Evolutionary conservation across 2,329 filamentous ascomycete genomes (phyloP), one percentile per base, ranked within the genome.

Genomic region (Fusarium euwallaceae): DNA sequence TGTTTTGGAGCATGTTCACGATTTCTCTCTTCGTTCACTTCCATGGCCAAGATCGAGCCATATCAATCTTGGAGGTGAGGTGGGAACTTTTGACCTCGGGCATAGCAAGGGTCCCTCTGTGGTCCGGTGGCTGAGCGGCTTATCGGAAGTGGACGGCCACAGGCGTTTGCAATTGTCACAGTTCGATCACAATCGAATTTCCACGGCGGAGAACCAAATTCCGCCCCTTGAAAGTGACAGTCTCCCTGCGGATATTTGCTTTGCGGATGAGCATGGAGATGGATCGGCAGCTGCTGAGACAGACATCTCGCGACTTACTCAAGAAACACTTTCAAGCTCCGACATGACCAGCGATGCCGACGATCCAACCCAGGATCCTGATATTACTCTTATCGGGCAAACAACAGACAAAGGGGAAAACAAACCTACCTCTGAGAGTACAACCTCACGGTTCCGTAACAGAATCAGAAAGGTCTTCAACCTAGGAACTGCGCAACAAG

Each of bases 1-100:
- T 24, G 55, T 59, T 20, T 24, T 59, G 22, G 34, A 39, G 17
- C 55, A 59, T 14, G 22, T 59, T 17, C 55, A 59, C 4, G 55
- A 59, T 12, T 59, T 59, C 22, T 14, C 55, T 37, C 55, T 59
- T 24, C 55, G 55, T 4, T 59, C 55, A 59, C 55, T 59, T 11
- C 34, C 55, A n/a, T 59, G 55, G 55, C 34, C 55, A 12, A 20
- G 14, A 16, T 12, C 34, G 7, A 59, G 16, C 6, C 32, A 39
- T 27, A 17, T 29, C 16, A n/a, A 29, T 17, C 3, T n/a, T 5
- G 34, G 34, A 8, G 34, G 22, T 0, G 55, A 59, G 6, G 55
- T 59, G 2, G 55, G 34, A 20, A 27, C 55, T 7, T 59, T 24
- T n/a, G 34, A 59, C 22, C 12, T 29, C 4, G 5, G 6, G 7